A percentile compares a stretch with the other conserved stretches of the same genome.
These are phyloP conservation scores for Fomitiporia mediterranea DNA, from an alignment of 1,284 basidiomycete species.

Conservation along the genomic window DNA sequence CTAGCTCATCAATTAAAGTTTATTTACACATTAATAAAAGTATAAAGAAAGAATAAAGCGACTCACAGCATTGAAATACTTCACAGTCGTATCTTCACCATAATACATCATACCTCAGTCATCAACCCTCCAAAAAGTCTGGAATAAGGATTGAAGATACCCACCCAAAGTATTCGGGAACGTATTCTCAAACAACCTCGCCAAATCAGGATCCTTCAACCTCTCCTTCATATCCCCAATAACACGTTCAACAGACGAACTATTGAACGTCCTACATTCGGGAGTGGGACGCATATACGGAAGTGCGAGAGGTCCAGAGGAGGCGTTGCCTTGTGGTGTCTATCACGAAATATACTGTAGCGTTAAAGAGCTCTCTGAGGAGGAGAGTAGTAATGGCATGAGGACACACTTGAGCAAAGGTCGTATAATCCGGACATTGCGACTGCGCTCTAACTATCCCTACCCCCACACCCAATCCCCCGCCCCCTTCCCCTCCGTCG, in stretches of 20 bases:
- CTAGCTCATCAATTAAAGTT: slow-evolving; percentile 31
- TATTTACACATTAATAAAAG: slow-evolving; percentile 5
- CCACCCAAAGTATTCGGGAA: slow-evolving; percentile 72
- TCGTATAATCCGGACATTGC: slow-evolving; percentile 57
- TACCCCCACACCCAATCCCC: not conserved
- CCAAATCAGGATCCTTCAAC: slow-evolving; percentile 69
- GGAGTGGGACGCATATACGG: slow-evolving; percentile 68
- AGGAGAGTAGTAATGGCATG: not conserved
- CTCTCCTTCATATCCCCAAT: slow-evolving; percentile 63
- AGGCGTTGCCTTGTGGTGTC: slow-evolving; percentile 54
- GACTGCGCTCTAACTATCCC: not conserved
- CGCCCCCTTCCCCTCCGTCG: not conserved
- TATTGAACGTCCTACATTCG: slow-evolving; percentile 68
- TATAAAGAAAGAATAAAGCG: slow-evolving; percentile 6
- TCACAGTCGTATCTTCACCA: slow-evolving; percentile 62
- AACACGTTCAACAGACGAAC: slow-evolving; percentile 68
- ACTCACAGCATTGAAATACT: slow-evolving; percentile 58
- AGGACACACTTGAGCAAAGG: slow-evolving; percentile 47
- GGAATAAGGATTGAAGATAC: slow-evolving; percentile 23
- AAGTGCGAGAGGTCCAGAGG: slow-evolving; percentile 54
- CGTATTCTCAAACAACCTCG: slow-evolving; percentile 71
- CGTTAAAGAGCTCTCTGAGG: not conserved
- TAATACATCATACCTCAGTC: not conserved
- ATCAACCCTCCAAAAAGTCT: not conserved
- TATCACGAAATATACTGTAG: slow-evolving; percentile 24